Base-by-base conservation (phyloP, 192 early-diverging fungal genomes). In the Coemansia sp. region DNA sequence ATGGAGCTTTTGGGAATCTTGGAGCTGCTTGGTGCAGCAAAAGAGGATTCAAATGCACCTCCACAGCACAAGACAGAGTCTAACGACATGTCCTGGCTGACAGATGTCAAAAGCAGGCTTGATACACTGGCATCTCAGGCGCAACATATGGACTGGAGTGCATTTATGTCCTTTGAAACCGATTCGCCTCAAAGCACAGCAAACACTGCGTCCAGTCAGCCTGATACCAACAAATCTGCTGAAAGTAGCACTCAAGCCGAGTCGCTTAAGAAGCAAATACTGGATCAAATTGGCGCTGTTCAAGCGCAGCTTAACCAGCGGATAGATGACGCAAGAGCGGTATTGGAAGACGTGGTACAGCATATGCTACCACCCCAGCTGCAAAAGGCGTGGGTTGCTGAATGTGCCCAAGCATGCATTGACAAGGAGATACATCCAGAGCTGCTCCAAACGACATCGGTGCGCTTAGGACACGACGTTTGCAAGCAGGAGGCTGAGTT, bases 311-410 rank as follows among this genome's bases (percentile, higher is more conserved):
- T 76, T 3, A 52, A 37, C 20, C 37, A 47, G 17, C 62, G 36
- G 15, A 46, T 76, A 17, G 62, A 76, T 17, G 58, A 60, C 5
- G 54, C 72, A 5, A 48, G 43, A 23, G 48, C 44, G 0, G 58
- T 65, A 11, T 51, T 67, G 28, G 65, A 47, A 16, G 39, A 56
- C 7, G 62, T 54, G 5, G 53, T 75, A 16, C 43, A 68, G 7
- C 45, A 56, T 15, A 65, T 76, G 57, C 62, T 76, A 26, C 73
- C 73, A 3, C 56, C 52, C 7, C 73, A 76, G 46, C 48, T 76
- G 2, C 73, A 62, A 51, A 53, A 49, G 15, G 58, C 66, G 0
- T 76, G 73, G 73, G 11, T 76, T 30, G 60, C 55, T 4, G 62
- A 63, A 17, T 65, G 66, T 16, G 73, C 73, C 16, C 62, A 60